phyloP scores from a whole-genome alignment of 495 filamentous ascomycete genomes.

The Echria macrotheca region DNA sequence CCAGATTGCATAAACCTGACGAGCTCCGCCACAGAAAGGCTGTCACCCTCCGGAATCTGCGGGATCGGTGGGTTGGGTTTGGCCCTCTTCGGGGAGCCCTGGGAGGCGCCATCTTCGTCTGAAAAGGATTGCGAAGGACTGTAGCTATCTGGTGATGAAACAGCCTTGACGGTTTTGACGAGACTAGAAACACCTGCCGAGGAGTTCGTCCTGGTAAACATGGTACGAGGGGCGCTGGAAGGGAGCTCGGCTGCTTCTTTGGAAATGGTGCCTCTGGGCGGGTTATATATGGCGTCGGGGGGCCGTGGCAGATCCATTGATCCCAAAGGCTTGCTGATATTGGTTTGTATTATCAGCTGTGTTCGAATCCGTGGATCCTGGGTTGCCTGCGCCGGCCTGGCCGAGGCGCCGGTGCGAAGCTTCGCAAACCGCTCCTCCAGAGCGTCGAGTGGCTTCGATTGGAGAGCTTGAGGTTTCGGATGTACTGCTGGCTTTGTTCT shows the following conservation, averaged over 20 bases:
- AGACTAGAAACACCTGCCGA: constrained; percentile 28
- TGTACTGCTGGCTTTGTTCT: constrained; percentile 48
- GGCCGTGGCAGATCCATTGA: constrained; percentile 78
- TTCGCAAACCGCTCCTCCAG: constrained; percentile 55
- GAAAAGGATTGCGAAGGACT: constrained; percentile 26
- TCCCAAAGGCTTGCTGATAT: too few species aligned
- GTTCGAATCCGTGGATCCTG: constrained; percentile 39
- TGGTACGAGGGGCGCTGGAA: constrained; percentile 42
- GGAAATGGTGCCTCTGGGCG: constrained; percentile 52
- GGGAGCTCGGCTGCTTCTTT: constrained; percentile 46
- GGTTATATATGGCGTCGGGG: constrained; percentile 83
- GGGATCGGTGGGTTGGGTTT: too few species aligned
- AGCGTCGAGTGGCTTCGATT: constrained; percentile 35
- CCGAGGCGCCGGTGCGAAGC: too few species aligned
- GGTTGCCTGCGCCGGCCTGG: constrained; percentile 15
- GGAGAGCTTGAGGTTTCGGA: constrained; percentile 59
- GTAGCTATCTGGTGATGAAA: constrained; percentile 28
- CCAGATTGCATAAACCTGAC: constrained; percentile 52
- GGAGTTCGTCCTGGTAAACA: constrained; percentile 46
- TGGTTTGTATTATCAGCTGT: constrained; percentile 24
- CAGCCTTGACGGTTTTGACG: constrained; percentile 11
- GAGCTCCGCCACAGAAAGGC: constrained; percentile 61
- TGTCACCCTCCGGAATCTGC: constrained; percentile 56
- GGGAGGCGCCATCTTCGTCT: constrained; percentile 4
- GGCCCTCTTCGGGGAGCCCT: constrained; percentile 17